Conservation (phyloP, 345 rosid species). For the Eutrema yunnanense region DNA sequence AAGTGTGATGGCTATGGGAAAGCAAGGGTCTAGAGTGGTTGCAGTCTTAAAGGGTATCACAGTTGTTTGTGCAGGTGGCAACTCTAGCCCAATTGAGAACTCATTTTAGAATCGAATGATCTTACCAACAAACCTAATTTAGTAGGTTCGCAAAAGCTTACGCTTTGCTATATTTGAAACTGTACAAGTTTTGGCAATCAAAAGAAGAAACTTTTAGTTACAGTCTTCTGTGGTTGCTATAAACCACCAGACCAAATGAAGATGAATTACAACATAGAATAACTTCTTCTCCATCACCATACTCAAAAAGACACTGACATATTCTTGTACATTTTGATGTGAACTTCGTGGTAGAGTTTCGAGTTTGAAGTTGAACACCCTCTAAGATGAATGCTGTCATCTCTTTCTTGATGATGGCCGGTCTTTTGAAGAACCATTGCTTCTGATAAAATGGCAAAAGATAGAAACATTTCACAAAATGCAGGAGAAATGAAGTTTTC, state of each 20-base stretch:
- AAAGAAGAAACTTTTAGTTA: conserved; percentile 9
- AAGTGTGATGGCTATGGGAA: too few species aligned
- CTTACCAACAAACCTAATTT: conserved; percentile 4
- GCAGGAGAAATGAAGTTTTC: neutral
- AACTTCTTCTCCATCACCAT: neutral
- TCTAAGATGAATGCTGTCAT: conserved; percentile 10
- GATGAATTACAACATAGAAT: conserved; percentile 6
- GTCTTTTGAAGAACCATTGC: conserved; percentile 26
- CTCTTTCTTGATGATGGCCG: conserved; percentile 25
- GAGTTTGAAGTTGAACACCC: neutral
- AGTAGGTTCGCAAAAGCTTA: neutral
- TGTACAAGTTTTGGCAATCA: conserved; percentile 24
- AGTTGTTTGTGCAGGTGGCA: neutral
- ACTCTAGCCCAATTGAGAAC: neutral
- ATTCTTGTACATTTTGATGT: neutral
- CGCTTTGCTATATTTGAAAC: conserved; percentile 2
- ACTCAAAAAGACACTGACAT: neutral
- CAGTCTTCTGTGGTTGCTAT: conserved; percentile 15
- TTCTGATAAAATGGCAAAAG: conserved; percentile 1
- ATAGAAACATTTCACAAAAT: neutral
- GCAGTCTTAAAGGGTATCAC: too few species aligned
- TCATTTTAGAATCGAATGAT: neutral
- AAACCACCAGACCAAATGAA: conserved; percentile 12
- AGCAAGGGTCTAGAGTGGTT: too few species aligned
- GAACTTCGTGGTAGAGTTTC: neutral